Base-by-base conservation (phyloP, 2,329 filamentous ascomycete genomes). In the Fusarium hainanense region DNA sequence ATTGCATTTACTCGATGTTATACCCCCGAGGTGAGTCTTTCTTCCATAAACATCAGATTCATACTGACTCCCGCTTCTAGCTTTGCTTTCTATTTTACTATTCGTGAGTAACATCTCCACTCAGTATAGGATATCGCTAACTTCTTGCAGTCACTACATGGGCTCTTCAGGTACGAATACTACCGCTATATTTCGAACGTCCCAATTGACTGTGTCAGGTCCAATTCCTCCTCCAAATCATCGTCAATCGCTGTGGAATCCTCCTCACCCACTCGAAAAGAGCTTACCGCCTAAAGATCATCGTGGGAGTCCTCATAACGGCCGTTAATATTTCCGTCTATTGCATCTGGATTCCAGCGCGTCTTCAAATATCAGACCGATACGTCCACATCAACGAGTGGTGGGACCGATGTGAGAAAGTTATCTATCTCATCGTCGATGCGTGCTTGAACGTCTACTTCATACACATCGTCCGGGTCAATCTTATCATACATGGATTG, bases 371-470 rank as follows among this genome's bases (percentile, higher is more conserved):
- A 37, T 71, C 69, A 1, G 49, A 75, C 3, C 57, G 62, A 42
- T 75, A 68, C 6, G 68, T 75, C n/a, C 72, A 70, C 40, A 68
- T 75, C 40, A 75, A 75, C 28, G 57, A 59, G 6, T 69, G 74
- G 71, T 75, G 74, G 74, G 74, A 75, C 27, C 72, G 74, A 27
- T 73, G 71, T 51, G 74, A 75, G 44, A 75, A 75, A n/a, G 72
- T 68, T 21, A 75, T 75, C 5, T 76, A 75, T n/a, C 74, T 75
- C 4, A 47, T 75, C 13, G 74, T 76, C 16, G 74, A 75, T 16
- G 74, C 25, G 1, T 55, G 40, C 6, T 23, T 75, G 7, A 75
- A 75, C 34, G 50, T 75, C 20, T 75, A 76, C 27, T 75, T 75
- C 37, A 75, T 75, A 20, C 63, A 67, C 37, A 70, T 75, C 34